Evolutionary conservation across 1,139 yeast genomes (phyloP).

Genomic region (Suzukiozyma palmioleophila): DNA sequence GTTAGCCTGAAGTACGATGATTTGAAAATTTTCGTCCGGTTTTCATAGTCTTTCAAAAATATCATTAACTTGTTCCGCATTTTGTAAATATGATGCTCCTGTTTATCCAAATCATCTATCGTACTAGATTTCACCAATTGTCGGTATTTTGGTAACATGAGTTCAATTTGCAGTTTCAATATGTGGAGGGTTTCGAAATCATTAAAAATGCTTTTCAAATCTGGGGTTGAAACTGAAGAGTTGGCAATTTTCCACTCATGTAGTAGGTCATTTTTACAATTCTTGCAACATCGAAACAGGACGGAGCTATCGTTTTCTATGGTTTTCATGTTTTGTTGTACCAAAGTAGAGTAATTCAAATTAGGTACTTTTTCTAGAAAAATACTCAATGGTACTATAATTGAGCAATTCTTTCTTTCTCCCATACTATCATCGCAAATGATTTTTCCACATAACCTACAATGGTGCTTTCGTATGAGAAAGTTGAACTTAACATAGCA

Average conservation of each 20-base stretch:
- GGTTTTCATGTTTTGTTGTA: constrained; percentile 16
- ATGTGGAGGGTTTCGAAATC: constrained; percentile 30
- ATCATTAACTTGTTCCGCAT: constrained; percentile 26
- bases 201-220: constrained; percentile 17
- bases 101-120: constrained; percentile 9
- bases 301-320: constrained; percentile 13
- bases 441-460: constrained; percentile 76
- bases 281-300: constrained; percentile 52
- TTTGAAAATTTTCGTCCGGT: constrained; percentile 22
- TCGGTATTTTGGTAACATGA: constrained; percentile 29
- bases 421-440: constrained; percentile 66
- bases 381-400: constrained; percentile 56
- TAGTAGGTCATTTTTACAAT: constrained; percentile 63
- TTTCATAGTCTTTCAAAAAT: constrained; percentile 33
- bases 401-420: constrained; percentile 53
- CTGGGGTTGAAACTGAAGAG: constrained; percentile 1
- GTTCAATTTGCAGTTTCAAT: constrained; percentile 29
- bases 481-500: constrained; percentile 59
- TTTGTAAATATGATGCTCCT: constrained; percentile 14
- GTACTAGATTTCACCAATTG: constrained; percentile 6
- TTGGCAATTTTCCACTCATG: constrained; percentile 47
- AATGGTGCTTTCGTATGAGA: constrained; percentile 75
- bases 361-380: constrained; percentile 40
- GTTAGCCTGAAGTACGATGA: constrained; percentile 15
- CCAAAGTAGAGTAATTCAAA: constrained; percentile 33